Conservation (phyloP, 306 rosid species). For the Argentina anserina region DNA sequence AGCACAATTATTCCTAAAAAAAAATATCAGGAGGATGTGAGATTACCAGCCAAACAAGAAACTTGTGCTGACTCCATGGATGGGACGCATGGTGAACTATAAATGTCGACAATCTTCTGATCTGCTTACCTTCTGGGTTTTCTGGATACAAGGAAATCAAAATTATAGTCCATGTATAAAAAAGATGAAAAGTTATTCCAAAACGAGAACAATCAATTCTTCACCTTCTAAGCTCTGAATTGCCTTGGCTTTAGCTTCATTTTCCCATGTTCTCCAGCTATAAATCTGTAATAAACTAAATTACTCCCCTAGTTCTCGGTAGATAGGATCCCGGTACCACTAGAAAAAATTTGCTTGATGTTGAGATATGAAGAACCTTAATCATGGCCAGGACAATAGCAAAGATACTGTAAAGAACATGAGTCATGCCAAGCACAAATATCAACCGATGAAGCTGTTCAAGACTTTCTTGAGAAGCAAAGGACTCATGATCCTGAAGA, state of each 20-base stretch:
- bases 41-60: constrained; percentile 93
- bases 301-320: not conserved
- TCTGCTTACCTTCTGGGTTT: constrained; percentile 29
- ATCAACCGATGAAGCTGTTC: constrained; percentile 90
- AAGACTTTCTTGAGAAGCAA: constrained; percentile 80
- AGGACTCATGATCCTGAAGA: constrained; percentile 75
- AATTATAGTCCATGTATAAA: not conserved
- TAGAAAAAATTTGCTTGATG: constrained; percentile 5
- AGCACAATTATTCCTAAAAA: constrained; percentile 2
- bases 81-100: constrained; percentile 66
- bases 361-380: constrained; percentile 50
- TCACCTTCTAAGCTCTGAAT: constrained; percentile 53
- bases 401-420: constrained; percentile 69
- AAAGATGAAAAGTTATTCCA: constrained; percentile 1
- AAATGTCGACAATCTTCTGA: constrained; percentile 68
- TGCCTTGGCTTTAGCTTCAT: constrained; percentile 68
- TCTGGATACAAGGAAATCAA: constrained; percentile 41
- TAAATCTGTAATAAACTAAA: constrained; percentile 56
- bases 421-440: constrained; percentile 82
- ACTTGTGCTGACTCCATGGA: constrained; percentile 76
- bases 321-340: not conserved
- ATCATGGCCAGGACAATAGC: constrained; percentile 75
- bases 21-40: constrained; percentile 11
- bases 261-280: constrained; percentile 95
- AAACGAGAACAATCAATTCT: not conserved